Evolutionary conservation across 306 rosid genomes (phyloP), one percentile per base, ranked within the genome.

Genomic region (Pyrus bretschneideri): DNA sequence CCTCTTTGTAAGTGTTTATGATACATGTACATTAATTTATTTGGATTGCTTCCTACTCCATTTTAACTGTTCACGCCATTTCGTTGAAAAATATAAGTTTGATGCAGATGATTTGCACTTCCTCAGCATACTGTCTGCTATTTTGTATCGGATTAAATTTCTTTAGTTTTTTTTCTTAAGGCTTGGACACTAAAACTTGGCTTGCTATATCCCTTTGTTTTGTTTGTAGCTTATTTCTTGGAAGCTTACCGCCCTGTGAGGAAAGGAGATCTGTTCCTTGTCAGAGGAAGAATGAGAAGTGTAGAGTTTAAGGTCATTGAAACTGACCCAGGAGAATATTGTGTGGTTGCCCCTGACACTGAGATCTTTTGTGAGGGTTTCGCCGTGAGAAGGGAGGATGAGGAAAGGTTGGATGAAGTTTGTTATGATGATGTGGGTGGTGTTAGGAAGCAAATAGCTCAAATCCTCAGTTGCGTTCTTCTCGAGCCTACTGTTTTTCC

Each of bases 391-490:
- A 89, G 91, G 79, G 93, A 89, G 78, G 93, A 87, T 67, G 93
- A 83, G 55, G 89, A 89, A 19, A 83, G 87, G 60, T 81, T 87
- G 70, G 91, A 89, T 52, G 93, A 89, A 72, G 83, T 85, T 80
- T 87, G 93, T 18, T 89, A 85, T 68, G 89, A 87, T 85, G 93
- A 89, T 27, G 93, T 89, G 58, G 93, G 93, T 62, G 93, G 91
- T 30, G 91, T 89, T 51, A 81, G 89, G 66, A 89, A 89, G 85
- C 88, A 81, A 80, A 89, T 89, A 88, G 89, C 93, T 66, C 89
- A 89, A 69, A 89, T 89, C 67, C 89, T 38, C 9, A 38, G 9
- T 38, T 38, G 42, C 0, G 42, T 38, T 38, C 42, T 0, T 7
- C 42, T 38, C 2, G 42, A 38, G 9, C 42, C 42, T 38, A 38